These are phyloP conservation scores for Populus nigra DNA, from an alignment of 345 rosid genomes.

Conservation along the genomic window DNA sequence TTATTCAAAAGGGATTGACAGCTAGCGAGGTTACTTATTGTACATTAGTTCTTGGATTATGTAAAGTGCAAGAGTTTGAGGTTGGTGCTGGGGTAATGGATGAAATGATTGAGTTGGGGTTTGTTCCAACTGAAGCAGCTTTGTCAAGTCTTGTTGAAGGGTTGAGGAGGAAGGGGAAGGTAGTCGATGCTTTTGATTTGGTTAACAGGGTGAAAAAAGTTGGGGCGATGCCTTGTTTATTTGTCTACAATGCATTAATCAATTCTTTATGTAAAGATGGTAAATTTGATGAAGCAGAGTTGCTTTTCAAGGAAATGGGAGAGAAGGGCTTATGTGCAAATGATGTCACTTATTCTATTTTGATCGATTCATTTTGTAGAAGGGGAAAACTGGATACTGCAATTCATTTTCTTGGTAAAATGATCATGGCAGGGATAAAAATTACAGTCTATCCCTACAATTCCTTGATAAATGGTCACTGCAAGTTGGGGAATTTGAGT, in stretches of 20 bases:
- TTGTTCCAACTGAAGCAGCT: constrained; percentile 66
- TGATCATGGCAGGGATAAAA: constrained; percentile 49
- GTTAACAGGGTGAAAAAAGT: constrained; percentile 44
- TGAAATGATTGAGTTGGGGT: constrained; percentile 66
- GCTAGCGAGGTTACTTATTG: constrained; percentile 70
- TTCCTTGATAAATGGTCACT: constrained; percentile 73
- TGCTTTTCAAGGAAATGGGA: constrained; percentile 59
- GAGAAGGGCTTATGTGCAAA: constrained; percentile 43
- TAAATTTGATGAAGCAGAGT: constrained; percentile 60
- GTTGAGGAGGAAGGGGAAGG: constrained; percentile 61
- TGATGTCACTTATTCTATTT: constrained; percentile 65
- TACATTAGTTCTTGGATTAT: constrained; percentile 65
- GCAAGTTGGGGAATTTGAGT: constrained; percentile 61
- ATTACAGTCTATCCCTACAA: constrained; percentile 69
- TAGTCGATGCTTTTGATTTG: constrained; percentile 53
- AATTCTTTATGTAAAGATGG: constrained; percentile 64
- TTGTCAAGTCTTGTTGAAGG: constrained; percentile 65
- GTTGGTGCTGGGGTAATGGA: constrained; percentile 48
- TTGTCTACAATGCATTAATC: constrained; percentile 69
- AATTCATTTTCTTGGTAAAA: constrained; percentile 45
- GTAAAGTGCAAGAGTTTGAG: constrained; percentile 60
- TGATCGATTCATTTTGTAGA: constrained; percentile 79
- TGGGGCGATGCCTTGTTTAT: constrained; percentile 61
- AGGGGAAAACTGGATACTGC: constrained; percentile 64
- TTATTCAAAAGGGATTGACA: constrained; percentile 42